Base-by-base conservation (phyloP, 2,329 filamentous ascomycete genomes). In the Ascochyta fabae region DNA sequence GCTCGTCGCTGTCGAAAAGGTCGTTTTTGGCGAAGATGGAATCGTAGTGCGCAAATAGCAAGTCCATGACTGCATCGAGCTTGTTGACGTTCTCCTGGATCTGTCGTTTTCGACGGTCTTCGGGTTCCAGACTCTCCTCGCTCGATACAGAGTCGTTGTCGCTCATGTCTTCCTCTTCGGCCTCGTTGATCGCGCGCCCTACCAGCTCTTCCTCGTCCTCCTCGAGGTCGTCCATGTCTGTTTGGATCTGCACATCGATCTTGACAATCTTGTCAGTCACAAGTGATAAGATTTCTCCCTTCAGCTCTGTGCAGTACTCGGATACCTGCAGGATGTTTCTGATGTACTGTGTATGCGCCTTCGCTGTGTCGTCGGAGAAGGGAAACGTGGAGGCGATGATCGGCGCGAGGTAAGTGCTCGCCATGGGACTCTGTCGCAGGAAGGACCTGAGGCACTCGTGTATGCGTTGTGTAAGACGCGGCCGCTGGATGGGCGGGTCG, bases 231-330 rank as follows among this genome's bases (percentile, higher is more conserved):
- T 98, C 92, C 68, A 98, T 80, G 68, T 98, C 93, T 45, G 93
- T 85, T 76, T 97, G 94, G 75, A 98, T 95, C 72, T 97, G 91
- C 1, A 96, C 92, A 72, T 99, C 95, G 55, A 98, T 91, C 76
- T 95, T 95, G 68, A 98, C 91, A 7, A 98, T 83, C 59, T 91
- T 88, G 65, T 94, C 90, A 38, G 92, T 89, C 43, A 98, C 89
- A 12, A 96, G 79, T 52, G 92, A 88, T 60, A 96, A 83, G 23
- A 98, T 87, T 58, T 96, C 90, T 7, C 89, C 86, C 58, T 88
- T 88, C 33, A 97, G 79, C 56, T 90, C 88, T 0, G 91, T 88
- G 1, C 89, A 86, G 70, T 96, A 96, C 44, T 86, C 83, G 48
- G 89, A 87, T 31, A 98, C 80, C 55, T 83, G 85, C 24, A 98